Evolutionary conservation across 345 rosid genomes (phyloP).

Genomic region (Gynandropsis gynandra): DNA sequence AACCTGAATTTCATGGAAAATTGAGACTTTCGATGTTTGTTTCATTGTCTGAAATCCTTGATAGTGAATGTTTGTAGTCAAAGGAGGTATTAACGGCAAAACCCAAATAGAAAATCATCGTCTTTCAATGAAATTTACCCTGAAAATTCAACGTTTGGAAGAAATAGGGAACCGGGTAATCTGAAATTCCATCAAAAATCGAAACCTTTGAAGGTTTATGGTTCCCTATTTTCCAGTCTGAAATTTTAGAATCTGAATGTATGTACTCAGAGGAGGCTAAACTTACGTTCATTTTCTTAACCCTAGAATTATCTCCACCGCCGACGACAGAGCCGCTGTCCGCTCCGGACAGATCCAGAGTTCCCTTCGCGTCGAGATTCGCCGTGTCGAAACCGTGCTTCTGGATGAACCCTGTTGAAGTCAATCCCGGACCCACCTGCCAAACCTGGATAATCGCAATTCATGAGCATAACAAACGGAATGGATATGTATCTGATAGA

Average conservation of each 20-base stretch:
- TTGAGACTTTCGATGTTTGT: background rate
- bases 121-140: background rate
- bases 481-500: no score
- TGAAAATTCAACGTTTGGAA: background rate
- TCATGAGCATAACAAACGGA: no score
- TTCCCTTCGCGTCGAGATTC: slow-evolving; percentile 31
- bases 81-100: no score
- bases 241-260: background rate
- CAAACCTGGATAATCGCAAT: slow-evolving; percentile 75
- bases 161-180: no score
- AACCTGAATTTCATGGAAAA: background rate
- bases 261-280: background rate
- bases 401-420: slow-evolving; percentile 13
- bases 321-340: slow-evolving; percentile 4
- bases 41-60: background rate
- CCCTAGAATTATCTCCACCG: slow-evolving; percentile 29
- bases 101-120: no score
- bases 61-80: no score
- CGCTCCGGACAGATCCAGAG: slow-evolving; percentile 31
- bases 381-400: slow-evolving; percentile 29
- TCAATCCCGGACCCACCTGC: slow-evolving; percentile 60
- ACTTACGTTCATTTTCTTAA: slow-evolving; percentile 57
- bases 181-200: background rate
- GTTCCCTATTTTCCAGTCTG: background rate
- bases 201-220: background rate